phyloP scores from a whole-genome alignment of 331 rosid genomes.

The Quercus tomentella region DNA sequence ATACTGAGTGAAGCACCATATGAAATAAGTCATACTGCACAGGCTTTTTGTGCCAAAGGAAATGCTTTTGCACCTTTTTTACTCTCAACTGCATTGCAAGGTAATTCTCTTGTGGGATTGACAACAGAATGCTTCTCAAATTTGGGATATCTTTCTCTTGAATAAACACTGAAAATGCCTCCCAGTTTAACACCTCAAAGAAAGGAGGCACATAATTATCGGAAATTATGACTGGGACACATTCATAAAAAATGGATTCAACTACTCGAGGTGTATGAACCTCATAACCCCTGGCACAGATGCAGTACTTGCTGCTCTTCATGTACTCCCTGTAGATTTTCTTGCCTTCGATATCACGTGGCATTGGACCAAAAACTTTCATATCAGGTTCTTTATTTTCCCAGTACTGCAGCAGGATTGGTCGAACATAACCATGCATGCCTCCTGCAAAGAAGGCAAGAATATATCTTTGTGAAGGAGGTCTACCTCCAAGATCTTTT shows the following conservation, averaged over 20 bases:
- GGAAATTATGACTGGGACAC: conserved; percentile 62
- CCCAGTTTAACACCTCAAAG: conserved; percentile 55
- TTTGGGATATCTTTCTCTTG: conserved; percentile 61
- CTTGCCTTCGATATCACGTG: conserved; percentile 67
- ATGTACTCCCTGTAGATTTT: conserved; percentile 61
- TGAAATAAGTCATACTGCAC: conserved; percentile 67
- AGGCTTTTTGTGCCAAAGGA: conserved; percentile 61
- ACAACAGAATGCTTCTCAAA: conserved; percentile 56
- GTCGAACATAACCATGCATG: conserved; percentile 73
- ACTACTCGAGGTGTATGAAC: conserved; percentile 77
- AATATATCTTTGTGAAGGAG: conserved; percentile 52
- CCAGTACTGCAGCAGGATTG: conserved; percentile 72
- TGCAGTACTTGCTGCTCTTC: conserved; percentile 81
- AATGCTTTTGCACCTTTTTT: conserved; percentile 56
- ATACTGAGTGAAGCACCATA: conserved; percentile 71
- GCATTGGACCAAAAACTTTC: conserved; percentile 79
- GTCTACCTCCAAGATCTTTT: conserved; percentile 45
- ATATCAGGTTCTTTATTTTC: conserved; percentile 64
- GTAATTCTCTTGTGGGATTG: conserved; percentile 68
- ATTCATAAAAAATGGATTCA: conserved; percentile 54
- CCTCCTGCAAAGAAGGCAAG: conserved; percentile 77
- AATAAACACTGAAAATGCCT: conserved; percentile 40
- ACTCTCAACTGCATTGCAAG: conserved; percentile 41
- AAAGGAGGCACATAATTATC: conserved; percentile 60
- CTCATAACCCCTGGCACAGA: conserved; percentile 89